Evolutionary conservation across 805 yeast genomes (phyloP), one percentile per base, ranked within the genome.

Genomic region (Yarrowia keelungensis): DNA sequence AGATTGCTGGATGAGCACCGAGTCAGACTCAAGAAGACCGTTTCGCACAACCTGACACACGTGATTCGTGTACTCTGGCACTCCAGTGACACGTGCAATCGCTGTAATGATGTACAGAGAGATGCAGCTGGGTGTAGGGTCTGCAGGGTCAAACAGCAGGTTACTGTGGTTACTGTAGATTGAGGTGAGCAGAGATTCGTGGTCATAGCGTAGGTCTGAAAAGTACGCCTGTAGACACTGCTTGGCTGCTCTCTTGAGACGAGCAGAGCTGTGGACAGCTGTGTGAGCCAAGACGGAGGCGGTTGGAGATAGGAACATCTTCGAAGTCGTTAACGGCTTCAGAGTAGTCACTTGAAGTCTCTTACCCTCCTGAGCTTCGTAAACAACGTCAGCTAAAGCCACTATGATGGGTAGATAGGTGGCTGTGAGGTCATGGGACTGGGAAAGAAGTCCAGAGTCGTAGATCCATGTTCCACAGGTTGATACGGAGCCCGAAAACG

Each of bases 381-480:
- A 35, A 4, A 59, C 38, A 1, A n/a, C 35, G 10, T 59, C 51
- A 1, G 65, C 65, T 2, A 59, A 19, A n/a, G 65, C 32, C 14
- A 36, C 65, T 1, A 59, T 45, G 35, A 59, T 16, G 1, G 65
- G 51, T 15, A 59, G 65, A 16, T 32, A 59, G 5, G 9, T 16
- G 0, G 65, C 51, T 16, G 65, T 43, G 3, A 59, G 35, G 2
- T 59, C 65, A 19, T 41, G 42, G 2, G 65, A 59, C 8, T 19
- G 35, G n/a, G 47, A 59, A 3, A 59, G 42, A 0, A 59, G 19
- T 0, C 65, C 65, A 35, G 26, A 11, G 8, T 59, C 65, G 14
- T 59, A 59, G 7, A 59, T n/a, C 65, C 65, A 59, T 10, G 65
- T 32, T 43, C 65, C 65, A 45, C 65, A 59, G 16, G 64, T 12